These are phyloP conservation scores for Agapanthus africanus DNA, from an alignment of 106 monocot species.

Conservation along the genomic window DNA sequence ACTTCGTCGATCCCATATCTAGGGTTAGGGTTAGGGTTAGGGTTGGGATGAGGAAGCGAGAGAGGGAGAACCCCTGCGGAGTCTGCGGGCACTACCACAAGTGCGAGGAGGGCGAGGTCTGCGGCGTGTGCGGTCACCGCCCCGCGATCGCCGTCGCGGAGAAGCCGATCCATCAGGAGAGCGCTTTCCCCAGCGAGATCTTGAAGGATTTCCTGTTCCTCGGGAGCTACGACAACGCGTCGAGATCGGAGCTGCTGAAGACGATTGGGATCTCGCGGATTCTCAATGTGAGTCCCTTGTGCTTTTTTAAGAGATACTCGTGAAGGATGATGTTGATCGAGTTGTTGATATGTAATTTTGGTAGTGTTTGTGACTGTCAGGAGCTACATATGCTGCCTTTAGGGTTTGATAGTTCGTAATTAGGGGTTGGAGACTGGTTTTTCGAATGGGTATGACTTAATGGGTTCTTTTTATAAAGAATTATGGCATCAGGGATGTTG, in stretches of 20 bases:
- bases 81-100: constrained; percentile 71
- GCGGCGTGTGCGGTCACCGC: constrained; percentile 62
- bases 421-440: too few species aligned
- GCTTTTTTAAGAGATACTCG: too few species aligned
- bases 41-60: constrained; percentile 69
- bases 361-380: too few species aligned
- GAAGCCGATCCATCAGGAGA: constrained; percentile 16
- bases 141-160: constrained; percentile 8
- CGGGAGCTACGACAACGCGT: constrained; percentile 66
- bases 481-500: too few species aligned
- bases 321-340: too few species aligned
- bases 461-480: too few species aligned
- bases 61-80: constrained; percentile 62
- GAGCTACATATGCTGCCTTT: too few species aligned
- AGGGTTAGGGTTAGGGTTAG: background rate
- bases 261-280: constrained; percentile 43
- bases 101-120: constrained; percentile 62
- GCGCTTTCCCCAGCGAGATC: constrained; percentile 56
- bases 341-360: too few species aligned
- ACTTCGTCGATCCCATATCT: background rate
- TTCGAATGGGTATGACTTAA: too few species aligned
- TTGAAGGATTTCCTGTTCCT: constrained; percentile 46
- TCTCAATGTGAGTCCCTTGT: constrained; percentile 55
- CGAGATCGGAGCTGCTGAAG: constrained; percentile 42
- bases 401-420: too few species aligned